Evolutionary conservation across 768 basidiomycete genomes (phyloP), one percentile per base, ranked within the genome.

Genomic region (Mycena epipterygia): DNA sequence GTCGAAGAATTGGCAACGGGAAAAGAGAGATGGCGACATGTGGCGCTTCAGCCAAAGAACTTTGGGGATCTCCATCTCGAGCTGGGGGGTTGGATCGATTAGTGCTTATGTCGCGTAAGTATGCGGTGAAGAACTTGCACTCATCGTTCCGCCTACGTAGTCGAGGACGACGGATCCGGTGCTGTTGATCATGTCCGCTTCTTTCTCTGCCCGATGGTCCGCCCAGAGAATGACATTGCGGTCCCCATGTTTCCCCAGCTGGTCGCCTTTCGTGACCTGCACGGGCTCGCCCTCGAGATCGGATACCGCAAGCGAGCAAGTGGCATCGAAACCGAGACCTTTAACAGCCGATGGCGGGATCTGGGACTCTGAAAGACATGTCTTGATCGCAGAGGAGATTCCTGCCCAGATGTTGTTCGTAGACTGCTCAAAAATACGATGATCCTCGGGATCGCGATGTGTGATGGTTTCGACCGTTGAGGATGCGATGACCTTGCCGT

Each of bases 51-150:
- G 87, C 98, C 98, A 99, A 32, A 99, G 90, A 33, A 97, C 93
- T 81, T 99, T 99, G 0, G 97, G 97, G 49, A 98, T 90, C 81
- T 98, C 97, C 98, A 99, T 99, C 81, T 99, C 97, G 48, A 98
- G 88, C 95, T 98, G 71, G 16, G 66, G 33, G 62, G 56, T 32
- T 39, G 29, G 59, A 21, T n/a, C 39, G 13, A 33, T 52, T 19
- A 52, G 51, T 19, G 25, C 27, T n/a, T 27, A 19, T 19, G 46
- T 7, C 17, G 42, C 12, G 27, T 39, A 39, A 16, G 37, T 16
- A 32, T 14, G 57, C 25, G 51, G 35, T 72, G 65, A 41, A 70
- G 41, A 27, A 81, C 85, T 76, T 83, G 94, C 96, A 78, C 95
- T 96, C 93, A 99, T 98, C 41, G 90, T 94, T 51, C 96, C 96